Evolutionary conservation across 371 early-diverging fungal species (phyloP), one percentile per base, ranked within the genome.

Genomic region (Mucor lusitanicus): DNA sequence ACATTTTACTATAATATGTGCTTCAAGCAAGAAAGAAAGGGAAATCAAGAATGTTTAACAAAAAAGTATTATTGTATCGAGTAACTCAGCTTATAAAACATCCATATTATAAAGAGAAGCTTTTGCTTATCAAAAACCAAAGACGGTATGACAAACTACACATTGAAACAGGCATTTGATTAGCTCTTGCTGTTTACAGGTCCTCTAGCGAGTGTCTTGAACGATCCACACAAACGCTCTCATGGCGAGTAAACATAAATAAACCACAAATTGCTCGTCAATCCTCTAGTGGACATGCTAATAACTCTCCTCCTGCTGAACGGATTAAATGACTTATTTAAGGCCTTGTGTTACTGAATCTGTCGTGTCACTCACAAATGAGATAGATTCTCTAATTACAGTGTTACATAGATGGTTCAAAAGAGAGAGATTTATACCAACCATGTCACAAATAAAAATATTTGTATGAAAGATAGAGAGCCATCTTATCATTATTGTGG

Each of bases 21-120:
- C 94, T 95, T n/a, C 93, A 95, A 66, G 81, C 72, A 60, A 96
- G 77, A 17, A 93, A 50, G 59, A 61, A 63, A 57, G 50, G 15
- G 44, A 61, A 61, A 59, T 44, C 44, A 44, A 44, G 44, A 44
- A 44, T 40, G 35, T 42, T 53, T 25, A 50, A 53, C 50, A 60
- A 59, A 57, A 28, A 35, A 50, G 19, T 44, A 44, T 44, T 44
- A n/a, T 44, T 19, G 19, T 44, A 44, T 44, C 17, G 6, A 42
- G 42, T n/a, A 44, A 44, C 44, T 44, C 44, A 44, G 44, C 44
- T 44, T 44, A 44, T 42, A 42, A 42, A 42, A 33, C n/a, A 42
- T 42, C n/a, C 15, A 15, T 42, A 42, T 42, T 44, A 44, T 44
- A 44, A 44, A 44, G 44, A 44, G 44, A 44, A 19, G 8, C n/a